Conservation (phyloP, 1,284 basidiomycete genomes). For the Inonotus hispidus region DNA sequence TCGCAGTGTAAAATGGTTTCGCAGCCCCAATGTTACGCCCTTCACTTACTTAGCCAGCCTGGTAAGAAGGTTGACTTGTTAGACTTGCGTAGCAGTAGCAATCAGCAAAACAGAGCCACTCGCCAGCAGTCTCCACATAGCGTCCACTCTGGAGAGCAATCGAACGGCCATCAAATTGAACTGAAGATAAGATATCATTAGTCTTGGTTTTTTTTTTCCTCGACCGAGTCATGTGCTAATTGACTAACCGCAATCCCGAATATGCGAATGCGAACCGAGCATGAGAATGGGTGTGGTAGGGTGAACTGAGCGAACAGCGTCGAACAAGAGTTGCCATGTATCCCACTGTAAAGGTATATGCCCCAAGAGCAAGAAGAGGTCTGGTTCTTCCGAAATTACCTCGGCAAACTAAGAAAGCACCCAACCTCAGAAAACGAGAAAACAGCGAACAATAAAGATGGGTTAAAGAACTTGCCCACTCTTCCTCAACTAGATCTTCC, state of each 20-base stretch:
- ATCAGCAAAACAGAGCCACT: slow-evolving; percentile 16
- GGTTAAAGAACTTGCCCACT: slow-evolving; percentile 48
- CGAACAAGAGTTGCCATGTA: slow-evolving; percentile 65
- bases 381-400: slow-evolving; percentile 79
- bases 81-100: neutral
- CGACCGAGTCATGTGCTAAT: neutral
- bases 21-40: neutral
- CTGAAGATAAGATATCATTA: slow-evolving; percentile 23
- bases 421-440: neutral
- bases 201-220: neutral
- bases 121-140: slow-evolving; percentile 84
- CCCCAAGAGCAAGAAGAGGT: slow-evolving; percentile 72
- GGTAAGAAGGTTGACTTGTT: neutral
- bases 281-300: slow-evolving; percentile 72
- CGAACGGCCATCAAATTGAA: slow-evolving; percentile 56
- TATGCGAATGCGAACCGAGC: slow-evolving; percentile 60
- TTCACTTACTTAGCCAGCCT: slow-evolving; percentile 49
- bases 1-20: neutral
- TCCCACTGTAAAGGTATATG: slow-evolving; percentile 69
- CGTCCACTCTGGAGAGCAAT: slow-evolving; percentile 77
- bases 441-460: slow-evolving; percentile 16
- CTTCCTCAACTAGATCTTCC: slow-evolving; percentile 68
- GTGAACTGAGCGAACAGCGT: slow-evolving; percentile 72
- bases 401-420: slow-evolving; percentile 53
- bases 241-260: slow-evolving; percentile 37